phyloP scores from a whole-genome alignment of 768 basidiomycete genomes.

The Filobasidium wieringae region DNA sequence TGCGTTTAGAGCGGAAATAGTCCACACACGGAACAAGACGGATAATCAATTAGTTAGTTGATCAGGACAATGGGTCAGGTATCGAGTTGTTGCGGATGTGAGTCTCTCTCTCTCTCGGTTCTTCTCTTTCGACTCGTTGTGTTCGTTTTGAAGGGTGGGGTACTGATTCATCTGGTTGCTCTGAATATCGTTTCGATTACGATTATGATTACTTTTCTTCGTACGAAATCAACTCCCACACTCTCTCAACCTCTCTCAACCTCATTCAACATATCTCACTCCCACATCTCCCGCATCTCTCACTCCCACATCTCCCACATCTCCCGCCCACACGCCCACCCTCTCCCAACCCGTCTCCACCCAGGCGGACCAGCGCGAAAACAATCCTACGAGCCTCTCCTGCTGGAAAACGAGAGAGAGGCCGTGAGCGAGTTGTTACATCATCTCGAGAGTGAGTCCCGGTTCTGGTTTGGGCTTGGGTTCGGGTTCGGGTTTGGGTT shows the following conservation, averaged over 20 bases:
- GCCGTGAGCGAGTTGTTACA: conserved; percentile 95
- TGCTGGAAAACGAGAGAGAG: conserved; percentile 62
- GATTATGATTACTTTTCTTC: too few species aligned
- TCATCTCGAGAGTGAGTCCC: conserved; percentile 80
- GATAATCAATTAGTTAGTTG: too few species aligned
- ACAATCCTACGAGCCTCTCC: conserved; percentile 38
- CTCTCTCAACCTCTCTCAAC: not conserved
- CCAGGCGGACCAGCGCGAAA: conserved; percentile 33
- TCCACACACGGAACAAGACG: too few species aligned
- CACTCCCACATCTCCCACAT: too few species aligned
- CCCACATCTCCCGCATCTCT: too few species aligned
- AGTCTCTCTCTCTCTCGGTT: not conserved
- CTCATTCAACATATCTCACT: too few species aligned
- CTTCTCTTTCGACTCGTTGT: too few species aligned
- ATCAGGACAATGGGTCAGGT: conserved; percentile 13
- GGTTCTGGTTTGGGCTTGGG: not conserved
- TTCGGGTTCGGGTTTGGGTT: too few species aligned
- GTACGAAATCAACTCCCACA: too few species aligned
- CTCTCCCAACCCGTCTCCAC: not conserved
- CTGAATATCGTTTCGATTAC: not conserved
- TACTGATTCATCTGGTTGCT: too few species aligned
- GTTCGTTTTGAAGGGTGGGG: not conserved
- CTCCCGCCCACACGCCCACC: not conserved
- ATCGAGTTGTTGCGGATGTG: conserved; percentile 14
- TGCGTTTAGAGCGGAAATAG: too few species aligned